Base-by-base conservation (phyloP, 1,284 basidiomycete species). In the Boletus sp. region DNA sequence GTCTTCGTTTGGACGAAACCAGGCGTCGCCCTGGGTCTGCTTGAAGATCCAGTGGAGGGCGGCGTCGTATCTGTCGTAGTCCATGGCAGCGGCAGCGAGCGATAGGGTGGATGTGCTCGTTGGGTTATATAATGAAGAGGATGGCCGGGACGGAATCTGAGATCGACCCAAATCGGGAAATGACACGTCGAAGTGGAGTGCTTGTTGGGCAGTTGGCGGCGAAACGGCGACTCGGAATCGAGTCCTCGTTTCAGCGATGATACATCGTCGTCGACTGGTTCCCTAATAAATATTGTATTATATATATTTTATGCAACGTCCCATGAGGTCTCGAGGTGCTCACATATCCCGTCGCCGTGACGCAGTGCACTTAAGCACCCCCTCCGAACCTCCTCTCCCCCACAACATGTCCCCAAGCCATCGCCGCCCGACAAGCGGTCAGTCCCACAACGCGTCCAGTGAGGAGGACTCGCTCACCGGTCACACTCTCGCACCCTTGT, bases 11-110 rank as follows among this genome's bases (percentile, higher is more conserved):
- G 76, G 77, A 36, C 76, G 69, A 55, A 79, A 79, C 77, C 77
- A 80, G 41, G 77, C 77, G 58, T 80, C 76, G 52, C 76, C 74
- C 66, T 79, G 77, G 8, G 77, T 79, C 63, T 78, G 75, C 17
- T 67, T 68, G 61, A 64, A 64, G 32, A 64, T 66, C 65, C 68
- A 67, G 50, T 67, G 65, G 41, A 67, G 65, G 23, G 67, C 60
- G 6, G 65, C 65, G 35, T 67, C 65, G 64, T 67, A 67, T 55
- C 67, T 51, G 55, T 67, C 65, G 59, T 67, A 67, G 67, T 67
- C 66, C 68, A 67, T 67, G 54, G 44, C 48, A 13, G 44, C 37
- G 48, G 49, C 42, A 41, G 39, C 26, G 30, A 29, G 30, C 27
- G 43, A 30, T 30, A 25, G 6, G 27, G 14, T 6, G 29, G 29